Evolutionary conservation across 2,329 filamentous ascomycete species (phyloP).

Genomic region (Claviceps monticola): DNA sequence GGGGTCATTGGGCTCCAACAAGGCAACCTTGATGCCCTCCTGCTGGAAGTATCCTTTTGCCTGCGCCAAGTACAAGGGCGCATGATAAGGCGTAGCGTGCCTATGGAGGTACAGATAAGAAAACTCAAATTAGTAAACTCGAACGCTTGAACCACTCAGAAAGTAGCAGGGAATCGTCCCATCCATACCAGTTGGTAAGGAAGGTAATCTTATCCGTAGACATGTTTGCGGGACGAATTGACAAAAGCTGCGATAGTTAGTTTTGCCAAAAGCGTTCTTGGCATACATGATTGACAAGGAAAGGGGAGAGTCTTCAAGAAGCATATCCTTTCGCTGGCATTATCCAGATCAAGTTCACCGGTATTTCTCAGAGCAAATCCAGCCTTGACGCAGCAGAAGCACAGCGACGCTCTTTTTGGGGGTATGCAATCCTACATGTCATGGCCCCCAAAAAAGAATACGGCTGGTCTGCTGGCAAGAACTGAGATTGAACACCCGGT

Average conservation of each 20-base stretch:
- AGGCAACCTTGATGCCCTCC: conserved; percentile 62
- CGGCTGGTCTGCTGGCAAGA: neutral
- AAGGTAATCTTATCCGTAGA: conserved; percentile 77
- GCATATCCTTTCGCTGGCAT: conserved; percentile 83
- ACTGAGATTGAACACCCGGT: conserved; percentile 27
- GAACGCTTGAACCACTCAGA: too few relatives aligned
- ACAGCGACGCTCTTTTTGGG: too few relatives aligned
- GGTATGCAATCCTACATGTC: too few relatives aligned
- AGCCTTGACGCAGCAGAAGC: neutral
- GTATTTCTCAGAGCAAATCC: conserved; percentile 57
- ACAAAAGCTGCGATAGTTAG: conserved; percentile 33
- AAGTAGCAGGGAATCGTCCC: too few relatives aligned
- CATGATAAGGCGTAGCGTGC: conserved; percentile 73
- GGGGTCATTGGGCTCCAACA: conserved; percentile 67
- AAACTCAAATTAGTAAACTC: too few relatives aligned
- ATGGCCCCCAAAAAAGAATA: too few relatives aligned
- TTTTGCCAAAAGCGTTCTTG: conserved; percentile 19
- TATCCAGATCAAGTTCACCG: conserved; percentile 78
- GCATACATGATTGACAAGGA: conserved; percentile 13
- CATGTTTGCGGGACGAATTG: conserved; percentile 42
- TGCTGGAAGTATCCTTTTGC: conserved; percentile 62
- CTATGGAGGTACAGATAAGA: conserved; percentile 23
- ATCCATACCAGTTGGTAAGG: conserved; percentile 61
- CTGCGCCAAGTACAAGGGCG: conserved; percentile 64
- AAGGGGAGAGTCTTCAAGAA: conserved; percentile 33